These are phyloP conservation scores for Lipomyces yamanashiensis DNA, from an alignment of 805 yeast species.

Conservation along the genomic window DNA sequence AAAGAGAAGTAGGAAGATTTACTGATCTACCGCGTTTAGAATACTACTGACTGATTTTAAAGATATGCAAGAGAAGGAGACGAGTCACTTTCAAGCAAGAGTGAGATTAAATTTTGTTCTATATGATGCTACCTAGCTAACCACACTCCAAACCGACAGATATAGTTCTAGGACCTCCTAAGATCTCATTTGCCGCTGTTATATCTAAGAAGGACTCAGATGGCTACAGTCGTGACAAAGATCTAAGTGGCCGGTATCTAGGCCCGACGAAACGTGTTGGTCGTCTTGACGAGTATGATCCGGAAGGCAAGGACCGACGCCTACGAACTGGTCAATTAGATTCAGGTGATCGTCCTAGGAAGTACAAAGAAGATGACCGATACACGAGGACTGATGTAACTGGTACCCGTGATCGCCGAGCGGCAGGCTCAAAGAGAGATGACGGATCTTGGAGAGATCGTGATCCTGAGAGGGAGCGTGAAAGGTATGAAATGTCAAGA, in stretches of 20 bases:
- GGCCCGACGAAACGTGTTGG: neutral
- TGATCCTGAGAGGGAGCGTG: constrained; percentile 19
- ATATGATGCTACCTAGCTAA: neutral
- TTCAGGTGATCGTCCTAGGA: constrained; percentile 7
- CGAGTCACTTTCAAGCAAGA: neutral
- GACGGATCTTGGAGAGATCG: constrained; percentile 34
- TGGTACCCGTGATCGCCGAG: neutral
- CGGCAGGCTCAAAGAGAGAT: constrained; percentile 11
- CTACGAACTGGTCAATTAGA: constrained; percentile 1
- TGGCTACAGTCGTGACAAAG: neutral
- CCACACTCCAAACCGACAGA: constrained; percentile 5
- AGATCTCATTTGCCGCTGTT: constrained; percentile 27
- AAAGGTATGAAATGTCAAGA: constrained; percentile 8
- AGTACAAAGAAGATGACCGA: constrained; percentile 12
- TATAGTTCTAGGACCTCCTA: constrained; percentile 34
- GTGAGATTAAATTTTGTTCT: neutral
- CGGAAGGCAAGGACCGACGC: constrained; percentile 16
- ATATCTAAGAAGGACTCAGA: constrained; percentile 8
- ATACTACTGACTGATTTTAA: too few relatives aligned
- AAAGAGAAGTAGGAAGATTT: neutral
- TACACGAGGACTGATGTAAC: neutral
- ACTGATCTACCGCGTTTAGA: too few relatives aligned
- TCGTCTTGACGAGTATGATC: constrained; percentile 11
- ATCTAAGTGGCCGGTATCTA: too few relatives aligned
- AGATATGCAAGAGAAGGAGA: constrained; percentile 2